A percentile compares a stretch with the other conserved stretches of the same genome.
These are phyloP conservation scores for Tetrahymena malaccensis DNA, from an alignment of 73 alveolate genomes.

Conservation along the genomic window DNA sequence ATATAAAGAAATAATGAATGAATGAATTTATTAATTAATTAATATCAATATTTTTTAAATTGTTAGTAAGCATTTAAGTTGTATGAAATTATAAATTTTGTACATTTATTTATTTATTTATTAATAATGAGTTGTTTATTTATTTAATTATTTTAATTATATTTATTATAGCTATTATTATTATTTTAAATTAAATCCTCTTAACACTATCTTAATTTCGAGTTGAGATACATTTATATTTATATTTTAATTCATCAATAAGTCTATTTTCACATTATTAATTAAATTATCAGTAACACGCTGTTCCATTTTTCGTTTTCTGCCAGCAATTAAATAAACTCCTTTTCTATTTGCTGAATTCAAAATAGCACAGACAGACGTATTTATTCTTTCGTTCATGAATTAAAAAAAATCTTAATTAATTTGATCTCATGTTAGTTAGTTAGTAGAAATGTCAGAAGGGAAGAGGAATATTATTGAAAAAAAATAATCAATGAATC, in stretches of 20 bases:
- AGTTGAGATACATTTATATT: background rate
- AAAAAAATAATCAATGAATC: background rate
- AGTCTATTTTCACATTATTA: background rate
- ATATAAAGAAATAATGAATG: no score
- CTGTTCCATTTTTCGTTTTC: background rate
- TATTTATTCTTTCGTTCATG: no score
- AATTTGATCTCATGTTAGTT: background rate
- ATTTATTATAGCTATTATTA: background rate
- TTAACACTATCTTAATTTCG: background rate
- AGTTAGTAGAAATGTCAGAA: background rate
- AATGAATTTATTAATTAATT: background rate
- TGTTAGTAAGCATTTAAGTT: background rate
- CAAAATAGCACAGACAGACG: background rate
- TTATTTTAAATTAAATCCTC: background rate
- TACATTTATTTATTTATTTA: background rate
- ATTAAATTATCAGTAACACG: background rate
- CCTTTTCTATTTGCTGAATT: background rate
- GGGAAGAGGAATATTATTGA: background rate
- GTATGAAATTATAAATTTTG: background rate
- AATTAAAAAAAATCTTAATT: no score
- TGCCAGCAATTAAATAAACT: background rate
- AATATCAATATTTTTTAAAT: background rate
- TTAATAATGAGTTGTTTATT: no score
- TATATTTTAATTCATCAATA: background rate
- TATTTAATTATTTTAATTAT: background rate